phyloP scores from a whole-genome alignment of 257 asterid species.

The Solanum bulbocastanum region DNA sequence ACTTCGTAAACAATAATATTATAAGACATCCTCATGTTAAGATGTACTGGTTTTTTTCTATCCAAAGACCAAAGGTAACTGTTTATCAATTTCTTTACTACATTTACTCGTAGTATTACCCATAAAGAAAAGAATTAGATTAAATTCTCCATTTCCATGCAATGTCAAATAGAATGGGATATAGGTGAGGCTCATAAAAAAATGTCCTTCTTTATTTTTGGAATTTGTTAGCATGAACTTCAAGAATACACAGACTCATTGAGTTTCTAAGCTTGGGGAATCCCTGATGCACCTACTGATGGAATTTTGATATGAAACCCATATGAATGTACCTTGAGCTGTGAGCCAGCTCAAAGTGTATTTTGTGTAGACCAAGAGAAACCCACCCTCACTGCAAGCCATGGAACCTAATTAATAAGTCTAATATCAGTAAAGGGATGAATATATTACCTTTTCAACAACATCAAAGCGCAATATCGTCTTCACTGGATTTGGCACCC shows the following conservation, averaged over 20 bases:
- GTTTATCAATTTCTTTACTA: not conserved
- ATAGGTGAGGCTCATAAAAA: not conserved
- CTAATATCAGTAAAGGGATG: not conserved
- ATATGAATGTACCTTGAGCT: not conserved
- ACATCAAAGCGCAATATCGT: conserved; percentile 57
- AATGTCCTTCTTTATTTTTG: not conserved
- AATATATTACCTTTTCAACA: conserved; percentile 46
- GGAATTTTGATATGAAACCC: not conserved
- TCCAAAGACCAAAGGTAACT: not conserved
- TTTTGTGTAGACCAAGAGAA: not conserved
- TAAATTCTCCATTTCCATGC: not conserved
- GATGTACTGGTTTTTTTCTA: not conserved
- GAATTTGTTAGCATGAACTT: not conserved
- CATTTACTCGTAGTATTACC: not conserved
- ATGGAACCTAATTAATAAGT: not conserved
- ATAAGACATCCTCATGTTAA: not conserved
- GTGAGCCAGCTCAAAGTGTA: not conserved
- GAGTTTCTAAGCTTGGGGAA: not conserved
- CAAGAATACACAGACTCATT: not conserved
- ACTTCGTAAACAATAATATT: not conserved
- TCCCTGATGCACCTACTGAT: not conserved
- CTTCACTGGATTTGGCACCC: conserved; percentile 66
- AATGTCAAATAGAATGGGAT: not conserved
- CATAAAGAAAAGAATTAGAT: not conserved
- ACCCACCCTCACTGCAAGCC: not conserved